Percentiles rank a stretch among this genome's conserved stretches.
Evolutionary conservation across 148 eudicot genomes (phyloP).

Genomic region (Polygonum maritimum): DNA sequence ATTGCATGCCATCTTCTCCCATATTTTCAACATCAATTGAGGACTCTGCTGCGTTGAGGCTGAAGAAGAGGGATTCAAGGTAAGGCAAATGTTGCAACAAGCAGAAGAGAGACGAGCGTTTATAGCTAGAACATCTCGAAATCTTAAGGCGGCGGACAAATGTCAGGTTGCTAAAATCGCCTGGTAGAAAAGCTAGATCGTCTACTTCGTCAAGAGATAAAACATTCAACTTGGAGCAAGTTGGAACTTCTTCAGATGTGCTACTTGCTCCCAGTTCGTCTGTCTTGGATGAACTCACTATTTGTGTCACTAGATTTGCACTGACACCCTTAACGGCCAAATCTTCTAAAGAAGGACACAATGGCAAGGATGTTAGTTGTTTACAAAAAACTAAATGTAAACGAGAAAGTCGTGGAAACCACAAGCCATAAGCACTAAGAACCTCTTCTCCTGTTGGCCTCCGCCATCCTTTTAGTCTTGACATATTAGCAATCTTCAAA

Average conservation of each 20-base stretch:
- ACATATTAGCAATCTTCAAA: background rate
- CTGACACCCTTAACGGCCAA: background rate
- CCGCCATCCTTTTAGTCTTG: slow-evolving; percentile 27
- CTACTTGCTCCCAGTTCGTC: background rate
- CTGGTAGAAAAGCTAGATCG: background rate
- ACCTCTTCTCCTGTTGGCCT: background rate
- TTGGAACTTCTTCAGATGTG: background rate
- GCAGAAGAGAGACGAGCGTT: background rate
- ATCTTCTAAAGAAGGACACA: background rate
- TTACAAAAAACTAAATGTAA: background rate
- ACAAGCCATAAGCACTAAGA: background rate
- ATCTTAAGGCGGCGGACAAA: background rate
- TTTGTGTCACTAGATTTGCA: background rate
- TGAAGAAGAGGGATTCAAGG: background rate
- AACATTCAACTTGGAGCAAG: background rate
- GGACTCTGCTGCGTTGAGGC: background rate
- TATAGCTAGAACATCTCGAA: background rate
- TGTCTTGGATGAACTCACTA: background rate
- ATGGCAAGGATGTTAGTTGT: slow-evolving; percentile 12
- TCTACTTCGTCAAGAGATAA: background rate
- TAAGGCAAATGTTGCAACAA: background rate
- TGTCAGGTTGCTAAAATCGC: background rate
- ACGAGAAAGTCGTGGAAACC: slow-evolving; percentile 11
- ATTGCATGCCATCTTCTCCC: background rate
- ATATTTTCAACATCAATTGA: background rate